Base-by-base conservation (phyloP, 768 basidiomycete species). In the Pulveroboletus ravenelii region DNA sequence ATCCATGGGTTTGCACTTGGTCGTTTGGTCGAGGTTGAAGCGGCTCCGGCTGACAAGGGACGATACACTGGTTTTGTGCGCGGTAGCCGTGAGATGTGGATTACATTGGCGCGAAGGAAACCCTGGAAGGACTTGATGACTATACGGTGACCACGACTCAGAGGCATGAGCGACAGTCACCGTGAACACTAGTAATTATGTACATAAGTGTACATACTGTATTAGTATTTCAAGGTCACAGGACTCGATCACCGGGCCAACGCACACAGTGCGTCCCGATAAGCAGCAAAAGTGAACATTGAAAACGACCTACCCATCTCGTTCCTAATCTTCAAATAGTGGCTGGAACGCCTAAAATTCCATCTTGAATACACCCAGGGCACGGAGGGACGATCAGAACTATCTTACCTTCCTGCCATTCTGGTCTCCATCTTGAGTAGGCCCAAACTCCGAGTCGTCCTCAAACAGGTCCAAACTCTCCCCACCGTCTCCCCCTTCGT, bases 381-480 rank as follows among this genome's bases (percentile, higher is more conserved):
- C 8, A 25, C 13, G 1, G 15, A 41, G 31, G 30, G n/a, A 36
- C 17, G 23, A 35, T n/a, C 13, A 23, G 29, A 38, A 34, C 32
- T 20, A 20, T 40, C 57, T 45, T 30, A 66, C 67, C 63, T 68
- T 69, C 41, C 30, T 57, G 18, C 53, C 55, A 34, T 62, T 60
- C 13, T 42, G 55, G 12, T 52, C 54, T 6, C 42, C 54, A 7
- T 62, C 65, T 47, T 69, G 67, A 23, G 67, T 70, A 12, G 67
- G 67, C 17, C 58, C 65, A 48, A 69, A 60, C 23, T 67, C 25
- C 6, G 25, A 27, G 25, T 27, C 69, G 18, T 70, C 67, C 38
- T 63, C 69, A 35, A 69, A 57, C 18, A 69, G 51, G 34, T 67
- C 63, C 42, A 69, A 43, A 39, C 62, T 65, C 15, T 59, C 63